A percentile compares a stretch with the other conserved stretches of the same genome.
Conservation (phyloP, 2,329 filamentous ascomycete genomes). For the Colletotrichum sp. region DNA sequence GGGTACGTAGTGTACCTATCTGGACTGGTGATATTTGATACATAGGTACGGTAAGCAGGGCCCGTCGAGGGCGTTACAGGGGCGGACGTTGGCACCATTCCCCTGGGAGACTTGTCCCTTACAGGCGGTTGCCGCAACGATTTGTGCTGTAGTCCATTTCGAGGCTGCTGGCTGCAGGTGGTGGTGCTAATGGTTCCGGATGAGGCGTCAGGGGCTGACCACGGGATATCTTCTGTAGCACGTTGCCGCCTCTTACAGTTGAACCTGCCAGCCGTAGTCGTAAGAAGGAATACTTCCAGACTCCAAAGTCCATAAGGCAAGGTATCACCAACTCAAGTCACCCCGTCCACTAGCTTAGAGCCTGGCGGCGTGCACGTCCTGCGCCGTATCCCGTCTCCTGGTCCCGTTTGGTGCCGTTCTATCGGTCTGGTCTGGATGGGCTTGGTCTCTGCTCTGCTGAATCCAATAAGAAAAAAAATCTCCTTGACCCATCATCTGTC, state of each 20-base stretch:
- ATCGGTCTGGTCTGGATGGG: background rate
- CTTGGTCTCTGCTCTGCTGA: background rate
- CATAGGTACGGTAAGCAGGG: background rate
- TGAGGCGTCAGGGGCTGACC: constrained; percentile 2
- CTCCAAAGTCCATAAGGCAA: background rate
- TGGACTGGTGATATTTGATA: background rate
- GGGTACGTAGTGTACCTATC: background rate
- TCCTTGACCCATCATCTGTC: background rate
- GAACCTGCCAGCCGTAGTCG: background rate
- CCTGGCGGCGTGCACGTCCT: background rate
- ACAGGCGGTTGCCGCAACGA: constrained; percentile 16
- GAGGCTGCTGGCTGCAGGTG: background rate
- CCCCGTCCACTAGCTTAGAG: background rate
- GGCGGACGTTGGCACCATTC: constrained; percentile 1
- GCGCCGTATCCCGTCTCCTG: background rate
- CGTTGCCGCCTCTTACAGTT: background rate
- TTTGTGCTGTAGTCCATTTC: background rate
- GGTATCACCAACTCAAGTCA: background rate
- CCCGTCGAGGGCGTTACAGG: constrained; percentile 4
- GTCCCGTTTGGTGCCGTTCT: background rate
- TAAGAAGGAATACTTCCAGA: background rate
- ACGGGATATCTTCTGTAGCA: background rate
- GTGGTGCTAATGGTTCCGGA: background rate
- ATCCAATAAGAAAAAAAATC: background rate
- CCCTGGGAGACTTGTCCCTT: constrained; percentile 1